Evolutionary conservation across 495 filamentous ascomycete genomes (phyloP).

Genomic region (Immersiella caudata): DNA sequence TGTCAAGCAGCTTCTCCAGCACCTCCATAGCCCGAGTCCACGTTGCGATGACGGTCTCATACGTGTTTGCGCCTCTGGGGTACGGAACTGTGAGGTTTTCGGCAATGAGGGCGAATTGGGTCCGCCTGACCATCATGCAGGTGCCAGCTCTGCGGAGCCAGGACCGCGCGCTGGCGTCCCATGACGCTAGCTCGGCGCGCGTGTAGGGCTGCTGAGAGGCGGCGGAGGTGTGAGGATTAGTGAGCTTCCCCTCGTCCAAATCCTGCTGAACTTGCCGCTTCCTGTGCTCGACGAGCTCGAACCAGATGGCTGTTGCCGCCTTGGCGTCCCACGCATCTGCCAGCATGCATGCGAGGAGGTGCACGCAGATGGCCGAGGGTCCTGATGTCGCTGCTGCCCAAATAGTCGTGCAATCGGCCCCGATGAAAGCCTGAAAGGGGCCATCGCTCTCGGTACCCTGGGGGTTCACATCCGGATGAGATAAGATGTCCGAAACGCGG

Average conservation of each 20-base stretch:
- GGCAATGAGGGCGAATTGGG: constrained; percentile 37
- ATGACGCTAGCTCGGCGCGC: constrained; percentile 34
- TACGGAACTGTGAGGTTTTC: constrained; percentile 37
- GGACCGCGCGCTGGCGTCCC: constrained; percentile 43
- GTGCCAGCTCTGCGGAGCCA: constrained; percentile 42
- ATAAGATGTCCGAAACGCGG: background rate
- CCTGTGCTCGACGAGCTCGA: background rate
- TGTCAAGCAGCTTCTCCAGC: constrained; percentile 34
- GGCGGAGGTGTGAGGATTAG: background rate
- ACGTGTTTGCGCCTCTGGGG: constrained; percentile 22
- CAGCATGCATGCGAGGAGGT: background rate
- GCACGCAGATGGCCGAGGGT: background rate
- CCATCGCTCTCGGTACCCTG: background rate
- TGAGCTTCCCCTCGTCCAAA: background rate
- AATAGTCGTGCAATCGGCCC: background rate
- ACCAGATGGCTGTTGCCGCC: background rate
- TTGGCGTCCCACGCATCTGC: background rate
- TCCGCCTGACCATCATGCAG: constrained; percentile 26
- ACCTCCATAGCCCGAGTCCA: constrained; percentile 33
- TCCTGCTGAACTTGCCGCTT: background rate
- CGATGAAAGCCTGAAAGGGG: background rate
- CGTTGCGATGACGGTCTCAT: constrained; percentile 34
- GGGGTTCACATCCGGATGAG: background rate
- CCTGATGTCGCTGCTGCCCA: background rate
- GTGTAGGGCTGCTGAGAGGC: constrained; percentile 31